phyloP scores from a whole-genome alignment of 2,329 filamentous ascomycete species.

The Onygena corvina region DNA sequence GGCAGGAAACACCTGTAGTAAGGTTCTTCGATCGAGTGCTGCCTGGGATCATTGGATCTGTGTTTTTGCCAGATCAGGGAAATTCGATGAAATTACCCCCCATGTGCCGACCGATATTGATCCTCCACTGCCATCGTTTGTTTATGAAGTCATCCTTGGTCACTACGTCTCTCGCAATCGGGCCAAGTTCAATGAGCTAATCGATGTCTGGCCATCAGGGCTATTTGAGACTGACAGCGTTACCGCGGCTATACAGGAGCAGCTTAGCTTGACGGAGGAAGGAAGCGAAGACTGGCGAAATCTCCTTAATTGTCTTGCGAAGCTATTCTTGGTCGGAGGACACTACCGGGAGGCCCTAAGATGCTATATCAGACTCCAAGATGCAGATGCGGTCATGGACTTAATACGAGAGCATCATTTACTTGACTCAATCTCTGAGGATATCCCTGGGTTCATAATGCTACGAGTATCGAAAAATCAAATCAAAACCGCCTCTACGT shows the following conservation, averaged over 20 bases:
- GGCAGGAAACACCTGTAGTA: conserved; percentile 70
- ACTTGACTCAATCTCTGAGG: conserved; percentile 76
- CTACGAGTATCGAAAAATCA: conserved; percentile 68
- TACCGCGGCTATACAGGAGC: conserved; percentile 66
- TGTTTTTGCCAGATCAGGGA: conserved; percentile 74
- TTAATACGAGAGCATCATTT: conserved; percentile 80
- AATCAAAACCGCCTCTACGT: conserved; percentile 50
- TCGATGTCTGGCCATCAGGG: conserved; percentile 73
- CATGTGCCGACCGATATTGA: conserved; percentile 69
- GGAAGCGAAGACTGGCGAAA: conserved; percentile 81
- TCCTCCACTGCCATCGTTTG: conserved; percentile 64
- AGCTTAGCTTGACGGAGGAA: conserved; percentile 62
- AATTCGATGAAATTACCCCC: conserved; percentile 78
- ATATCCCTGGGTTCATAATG: conserved; percentile 78
- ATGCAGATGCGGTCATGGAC: conserved; percentile 77
- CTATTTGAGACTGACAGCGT: conserved; percentile 70
- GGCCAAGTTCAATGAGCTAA: conserved; percentile 59
- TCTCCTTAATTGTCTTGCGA: conserved; percentile 74
- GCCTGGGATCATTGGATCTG: conserved; percentile 95
- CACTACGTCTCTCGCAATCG: conserved; percentile 78
- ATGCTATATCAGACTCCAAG: conserved; percentile 81
- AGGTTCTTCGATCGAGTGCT: conserved; percentile 64
- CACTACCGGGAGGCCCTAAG: conserved; percentile 72
- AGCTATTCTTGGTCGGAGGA: conserved; percentile 69
- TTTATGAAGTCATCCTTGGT: conserved; percentile 80